These are phyloP conservation scores for Coemansia sp. DNA, from an alignment of 192 early-diverging fungal species.

Conservation along the genomic window DNA sequence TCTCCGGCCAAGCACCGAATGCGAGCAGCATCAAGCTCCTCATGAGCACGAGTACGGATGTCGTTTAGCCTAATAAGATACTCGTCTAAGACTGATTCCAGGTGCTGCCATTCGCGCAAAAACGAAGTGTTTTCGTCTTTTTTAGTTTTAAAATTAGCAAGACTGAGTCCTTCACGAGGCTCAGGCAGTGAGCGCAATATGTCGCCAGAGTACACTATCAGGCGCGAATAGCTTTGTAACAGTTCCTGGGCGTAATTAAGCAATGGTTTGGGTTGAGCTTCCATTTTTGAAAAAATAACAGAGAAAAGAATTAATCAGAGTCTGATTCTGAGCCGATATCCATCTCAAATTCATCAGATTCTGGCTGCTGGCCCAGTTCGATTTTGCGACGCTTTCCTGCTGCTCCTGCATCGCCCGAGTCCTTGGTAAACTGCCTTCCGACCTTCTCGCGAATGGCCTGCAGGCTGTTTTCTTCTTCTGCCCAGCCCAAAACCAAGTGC, in stretches of 20 bases:
- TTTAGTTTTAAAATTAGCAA: constrained; percentile 49
- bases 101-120: constrained; percentile 48
- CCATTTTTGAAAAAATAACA: constrained; percentile 13
- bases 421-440: constrained; percentile 71
- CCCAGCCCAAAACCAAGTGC: constrained; percentile 95
- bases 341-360: constrained; percentile 25
- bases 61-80: constrained; percentile 46
- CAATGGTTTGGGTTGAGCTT: constrained; percentile 20
- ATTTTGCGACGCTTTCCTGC: constrained; percentile 63
- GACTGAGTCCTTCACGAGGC: constrained; percentile 44
- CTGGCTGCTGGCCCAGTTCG: constrained; percentile 50
- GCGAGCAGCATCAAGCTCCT: constrained; percentile 48
- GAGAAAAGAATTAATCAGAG: constrained; percentile 4
- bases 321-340: constrained; percentile 15
- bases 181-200: constrained; percentile 46
- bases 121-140: constrained; percentile 45
- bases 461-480: constrained; percentile 69
- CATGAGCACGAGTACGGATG: constrained; percentile 42
- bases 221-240: constrained; percentile 42
- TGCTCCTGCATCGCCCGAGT: constrained; percentile 49
- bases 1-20: constrained; percentile 40
- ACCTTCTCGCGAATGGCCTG: constrained; percentile 85
- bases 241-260: constrained; percentile 47
- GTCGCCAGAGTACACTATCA: constrained; percentile 52
- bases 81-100: constrained; percentile 46